phyloP scores from a whole-genome alignment of 2,329 filamentous ascomycete species.

The Blumeria hordei region DNA sequence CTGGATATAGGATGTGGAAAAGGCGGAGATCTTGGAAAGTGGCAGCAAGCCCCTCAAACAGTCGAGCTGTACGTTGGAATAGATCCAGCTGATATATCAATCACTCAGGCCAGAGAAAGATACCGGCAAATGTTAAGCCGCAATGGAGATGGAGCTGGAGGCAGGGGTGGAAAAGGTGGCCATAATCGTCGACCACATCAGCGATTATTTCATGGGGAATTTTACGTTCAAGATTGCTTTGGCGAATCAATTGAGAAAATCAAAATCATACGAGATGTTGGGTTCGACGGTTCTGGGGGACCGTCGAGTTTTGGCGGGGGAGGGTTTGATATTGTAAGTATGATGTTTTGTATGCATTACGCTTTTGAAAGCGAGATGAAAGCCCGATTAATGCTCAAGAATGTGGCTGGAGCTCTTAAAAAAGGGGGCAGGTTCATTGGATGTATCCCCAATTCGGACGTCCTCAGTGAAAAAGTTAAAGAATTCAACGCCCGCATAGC shows the following conservation, averaged over 20 bases:
- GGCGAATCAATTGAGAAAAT: constrained; percentile 62
- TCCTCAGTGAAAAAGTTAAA: constrained; percentile 58
- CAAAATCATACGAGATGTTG: constrained; percentile 61
- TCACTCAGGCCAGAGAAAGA: constrained; percentile 70
- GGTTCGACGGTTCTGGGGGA: constrained; percentile 44
- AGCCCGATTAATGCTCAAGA: constrained; percentile 74
- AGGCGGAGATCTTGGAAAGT: constrained; percentile 84
- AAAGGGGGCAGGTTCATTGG: constrained; percentile 90
- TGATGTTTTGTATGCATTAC: constrained; percentile 99
- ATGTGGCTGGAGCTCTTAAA: constrained; percentile 72
- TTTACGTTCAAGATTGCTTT: constrained; percentile 82
- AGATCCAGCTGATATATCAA: constrained; percentile 78
- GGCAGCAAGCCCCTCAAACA: constrained; percentile 77
- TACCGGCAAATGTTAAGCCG: constrained; percentile 48
- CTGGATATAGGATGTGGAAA: constrained; percentile 94
- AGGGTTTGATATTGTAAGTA: constrained; percentile 87
- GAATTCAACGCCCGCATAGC: constrained; percentile 39
- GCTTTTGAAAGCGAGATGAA: constrained; percentile 85
- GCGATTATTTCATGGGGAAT: constrained; percentile 60
- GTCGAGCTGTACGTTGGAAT: constrained; percentile 88
- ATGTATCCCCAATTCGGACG: constrained; percentile 89
- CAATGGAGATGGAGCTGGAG: constrained; percentile 22
- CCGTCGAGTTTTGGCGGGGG: constrained; percentile 46
- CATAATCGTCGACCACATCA: constrained; percentile 23
- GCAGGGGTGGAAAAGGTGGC: constrained; percentile 26